Evolutionary conservation across 257 asterid genomes (phyloP), one percentile per base, ranked within the genome.

Genomic region (Solanum sejunctum): DNA sequence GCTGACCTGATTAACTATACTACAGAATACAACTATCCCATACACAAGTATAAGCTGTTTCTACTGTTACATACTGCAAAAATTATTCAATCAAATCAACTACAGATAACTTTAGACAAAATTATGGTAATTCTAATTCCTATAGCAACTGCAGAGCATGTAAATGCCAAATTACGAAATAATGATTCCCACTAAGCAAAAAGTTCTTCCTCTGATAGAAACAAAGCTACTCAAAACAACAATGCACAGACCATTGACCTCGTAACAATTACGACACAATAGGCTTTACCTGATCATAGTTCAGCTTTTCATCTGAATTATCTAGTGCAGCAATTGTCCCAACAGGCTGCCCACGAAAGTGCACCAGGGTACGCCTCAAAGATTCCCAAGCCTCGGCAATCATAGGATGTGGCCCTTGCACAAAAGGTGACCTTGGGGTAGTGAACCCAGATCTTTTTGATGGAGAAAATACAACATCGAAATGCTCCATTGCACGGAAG

Each of bases 301-400:
- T 94, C 60, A 94, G 97, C 71, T 91, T 94, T 84, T 94, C 98
- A 54, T 94, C 98, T 12, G 95, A 93, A 88, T 81, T 93, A 83
- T 94, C 98, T 52, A 87, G 84, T 8, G 97, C 98, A 26, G 98
- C 98, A 66, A 94, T 93, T 8, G 98, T 94, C 85, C 98, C 98
- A 80, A 93, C 98, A 49, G 98, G 94, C 51, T 88, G 89, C 21
- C 98, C 98, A 1, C 97, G 96, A 66, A 94, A 94, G 88, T 85
- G 84, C 71, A 94, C 98, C 88, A 94, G 83, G 3, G 98, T 88
- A 10, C 93, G 94, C 86, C 92, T 90, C 84, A 92, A 73, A 84
- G 83, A 83, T 10, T 92, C 97, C 98, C 98, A 94, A 47, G 98
- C 98, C 92, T 94, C 98, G 0, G 90, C 86, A 49, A 89, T 51